phyloP scores from a whole-genome alignment of 2,329 filamentous ascomycete species.

The Diaporthe citrichinensis region DNA sequence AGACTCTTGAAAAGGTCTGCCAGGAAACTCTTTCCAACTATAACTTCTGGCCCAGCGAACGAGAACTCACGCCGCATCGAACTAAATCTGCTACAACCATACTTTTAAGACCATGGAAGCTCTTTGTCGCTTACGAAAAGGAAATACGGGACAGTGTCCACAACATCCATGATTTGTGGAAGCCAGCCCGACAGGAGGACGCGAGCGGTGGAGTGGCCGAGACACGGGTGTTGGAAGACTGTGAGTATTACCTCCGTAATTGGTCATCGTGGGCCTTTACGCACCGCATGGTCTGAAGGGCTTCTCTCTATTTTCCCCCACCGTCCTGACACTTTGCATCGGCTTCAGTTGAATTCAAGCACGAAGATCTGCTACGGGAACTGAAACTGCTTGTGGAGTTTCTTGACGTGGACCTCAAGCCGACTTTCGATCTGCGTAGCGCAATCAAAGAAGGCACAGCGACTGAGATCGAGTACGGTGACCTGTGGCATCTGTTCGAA shows the following conservation, averaged over 20 bases:
- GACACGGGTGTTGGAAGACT: not conserved
- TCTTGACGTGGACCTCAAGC: constrained; percentile 12
- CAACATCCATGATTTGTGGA: not conserved
- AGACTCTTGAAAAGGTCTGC: not conserved
- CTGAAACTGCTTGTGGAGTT: not conserved
- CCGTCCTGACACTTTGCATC: not conserved
- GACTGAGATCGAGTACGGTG: constrained; percentile 15
- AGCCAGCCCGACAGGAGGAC: not conserved
- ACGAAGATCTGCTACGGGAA: not conserved
- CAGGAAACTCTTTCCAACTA: not conserved
- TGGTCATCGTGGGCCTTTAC: not conserved
- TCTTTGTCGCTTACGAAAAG: not conserved
- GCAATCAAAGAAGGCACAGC: constrained; percentile 1
- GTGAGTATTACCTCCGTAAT: not conserved
- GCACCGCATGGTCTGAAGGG: too few relatives aligned
- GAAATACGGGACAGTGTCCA: not conserved
- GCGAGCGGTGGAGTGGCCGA: not conserved
- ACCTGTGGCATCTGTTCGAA: constrained; percentile 5
- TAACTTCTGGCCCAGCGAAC: not conserved
- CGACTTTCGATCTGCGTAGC: not conserved
- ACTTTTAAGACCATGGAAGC: constrained; percentile 16
- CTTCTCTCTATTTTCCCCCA: not conserved
- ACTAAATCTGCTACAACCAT: not conserved
- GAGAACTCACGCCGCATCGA: fast-evolving
- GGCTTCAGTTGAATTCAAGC: not conserved